These are phyloP conservation scores for Haberlea rhodopensis DNA, from an alignment of 257 asterid species.

Conservation along the genomic window DNA sequence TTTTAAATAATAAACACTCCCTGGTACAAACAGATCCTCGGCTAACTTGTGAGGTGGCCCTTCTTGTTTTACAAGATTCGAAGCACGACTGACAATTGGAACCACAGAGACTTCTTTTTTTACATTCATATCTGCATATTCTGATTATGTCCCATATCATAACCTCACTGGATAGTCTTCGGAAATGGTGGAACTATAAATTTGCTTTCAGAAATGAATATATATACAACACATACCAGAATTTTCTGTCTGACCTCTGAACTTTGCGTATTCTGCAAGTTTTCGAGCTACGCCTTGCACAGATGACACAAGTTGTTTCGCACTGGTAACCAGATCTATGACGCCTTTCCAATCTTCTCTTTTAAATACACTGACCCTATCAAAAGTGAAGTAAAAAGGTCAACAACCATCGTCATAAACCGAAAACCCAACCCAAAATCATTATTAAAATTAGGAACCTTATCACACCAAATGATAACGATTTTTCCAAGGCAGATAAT, in stretches of 20 bases:
- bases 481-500: not conserved
- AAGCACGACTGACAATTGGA: conserved; percentile 23
- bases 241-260: conserved; percentile 47
- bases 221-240: conserved; percentile 39
- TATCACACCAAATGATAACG: not conserved
- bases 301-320: conserved; percentile 78
- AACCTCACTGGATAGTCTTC: too few relatives aligned
- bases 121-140: conserved; percentile 34
- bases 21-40: conserved; percentile 73
- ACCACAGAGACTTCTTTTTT: conserved; percentile 22
- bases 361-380: conserved; percentile 64
- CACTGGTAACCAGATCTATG: conserved; percentile 74
- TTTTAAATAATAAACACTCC: conserved; percentile 61
- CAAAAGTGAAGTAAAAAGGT: conserved; percentile 1
- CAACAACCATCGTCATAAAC: not conserved
- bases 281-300: conserved; percentile 85
- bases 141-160: conserved; percentile 4
- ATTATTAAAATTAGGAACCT: not conserved
- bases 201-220: not conserved
- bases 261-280: conserved; percentile 75
- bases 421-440: not conserved
- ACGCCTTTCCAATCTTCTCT: conserved; percentile 91
- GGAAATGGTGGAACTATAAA: not conserved
- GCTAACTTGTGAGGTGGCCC: conserved; percentile 20
- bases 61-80: conserved; percentile 22